Evolutionary conservation across 345 rosid species (phyloP).

Genomic region (Citrus sp.): DNA sequence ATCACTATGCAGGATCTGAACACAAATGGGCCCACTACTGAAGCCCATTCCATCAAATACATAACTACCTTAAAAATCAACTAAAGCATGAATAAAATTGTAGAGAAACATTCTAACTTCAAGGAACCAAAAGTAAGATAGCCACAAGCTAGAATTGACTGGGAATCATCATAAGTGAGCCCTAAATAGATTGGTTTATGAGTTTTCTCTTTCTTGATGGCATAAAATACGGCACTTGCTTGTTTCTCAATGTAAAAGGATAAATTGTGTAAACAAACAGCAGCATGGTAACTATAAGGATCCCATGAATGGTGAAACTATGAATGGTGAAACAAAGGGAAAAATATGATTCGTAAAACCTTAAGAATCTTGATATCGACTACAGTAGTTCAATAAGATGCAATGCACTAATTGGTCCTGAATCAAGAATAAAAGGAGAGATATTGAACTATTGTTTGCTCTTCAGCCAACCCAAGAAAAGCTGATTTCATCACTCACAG

Average conservation of each 20-base stretch:
- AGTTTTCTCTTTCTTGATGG: neutral
- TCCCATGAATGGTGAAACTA: neutral
- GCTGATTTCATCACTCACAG: neutral
- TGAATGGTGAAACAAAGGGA: neutral
- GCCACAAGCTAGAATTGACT: neutral
- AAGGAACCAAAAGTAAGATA: neutral
- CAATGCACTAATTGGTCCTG: neutral
- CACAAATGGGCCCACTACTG: neutral
- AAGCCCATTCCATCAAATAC: neutral
- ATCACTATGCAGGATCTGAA: neutral
- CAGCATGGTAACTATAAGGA: neutral
- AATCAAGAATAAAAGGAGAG: neutral
- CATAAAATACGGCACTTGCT: neutral
- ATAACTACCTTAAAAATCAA: neutral
- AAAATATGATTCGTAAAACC: neutral
- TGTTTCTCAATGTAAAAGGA: neutral
- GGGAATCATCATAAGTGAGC: neutral
- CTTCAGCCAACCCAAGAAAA: neutral
- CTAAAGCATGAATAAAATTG: neutral
- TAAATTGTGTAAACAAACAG: neutral
- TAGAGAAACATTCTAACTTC: neutral
- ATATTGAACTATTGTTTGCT: neutral
- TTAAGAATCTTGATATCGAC: neutral
- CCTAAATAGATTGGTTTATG: neutral
- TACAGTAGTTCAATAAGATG: neutral